A percentile compares a stretch with the other conserved stretches of the same genome.
phyloP scores from a whole-genome alignment of 129 eudicot genomes.

The Artemisia annua region DNA sequence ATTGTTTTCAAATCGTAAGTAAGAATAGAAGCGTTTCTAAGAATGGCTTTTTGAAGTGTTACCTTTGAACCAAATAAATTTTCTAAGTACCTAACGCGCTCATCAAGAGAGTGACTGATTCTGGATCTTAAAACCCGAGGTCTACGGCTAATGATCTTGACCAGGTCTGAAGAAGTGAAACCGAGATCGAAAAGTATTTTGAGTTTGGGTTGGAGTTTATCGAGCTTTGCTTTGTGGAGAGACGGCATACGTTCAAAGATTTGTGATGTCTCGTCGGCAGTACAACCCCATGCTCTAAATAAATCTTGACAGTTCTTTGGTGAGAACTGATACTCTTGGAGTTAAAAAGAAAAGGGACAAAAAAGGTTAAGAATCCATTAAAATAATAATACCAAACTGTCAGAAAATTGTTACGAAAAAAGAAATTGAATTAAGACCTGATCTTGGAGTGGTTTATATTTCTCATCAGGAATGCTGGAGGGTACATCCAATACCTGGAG shows the following conservation, averaged over 20 bases:
- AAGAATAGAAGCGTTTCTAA: constrained; percentile 69
- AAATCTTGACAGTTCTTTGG: constrained; percentile 40
- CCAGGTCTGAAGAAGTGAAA: constrained; percentile 46
- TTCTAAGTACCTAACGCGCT: constrained; percentile 53
- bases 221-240: constrained; percentile 40
- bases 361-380: constrained; percentile 12
- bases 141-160: constrained; percentile 55
- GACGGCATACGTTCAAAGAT: constrained; percentile 56
- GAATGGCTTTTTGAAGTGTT: constrained; percentile 53
- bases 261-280: constrained; percentile 36
- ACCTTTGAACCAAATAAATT: constrained; percentile 57
- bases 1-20: constrained; percentile 49
- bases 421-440: constrained; percentile 33
- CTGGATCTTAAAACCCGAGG: constrained; percentile 60
- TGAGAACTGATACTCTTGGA: constrained; percentile 21
- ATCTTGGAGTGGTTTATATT: constrained; percentile 16
- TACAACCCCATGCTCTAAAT: constrained; percentile 60
- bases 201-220: constrained; percentile 56
- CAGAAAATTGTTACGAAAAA: neutral
- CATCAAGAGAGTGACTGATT: constrained; percentile 34
- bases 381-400: neutral
- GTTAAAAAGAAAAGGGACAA: neutral
- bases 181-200: constrained; percentile 52
- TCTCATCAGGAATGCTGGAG: constrained; percentile 13
- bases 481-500: constrained; percentile 23